Conservation (phyloP, 2,329 filamentous ascomycete species). For the Beauveria caledonica region DNA sequence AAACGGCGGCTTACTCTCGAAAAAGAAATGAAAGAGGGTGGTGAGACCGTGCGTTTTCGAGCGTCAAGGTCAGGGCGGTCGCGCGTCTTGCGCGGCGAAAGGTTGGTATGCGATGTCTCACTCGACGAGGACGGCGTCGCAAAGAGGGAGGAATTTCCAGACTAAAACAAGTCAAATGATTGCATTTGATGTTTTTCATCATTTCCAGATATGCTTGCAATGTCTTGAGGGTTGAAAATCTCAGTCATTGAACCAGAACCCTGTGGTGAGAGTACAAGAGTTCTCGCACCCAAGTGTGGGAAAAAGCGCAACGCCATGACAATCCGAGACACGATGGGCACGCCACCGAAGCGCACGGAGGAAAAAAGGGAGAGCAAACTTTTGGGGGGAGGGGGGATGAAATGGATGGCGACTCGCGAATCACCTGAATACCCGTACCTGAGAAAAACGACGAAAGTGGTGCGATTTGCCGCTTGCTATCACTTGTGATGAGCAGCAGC, state of each 20-base stretch:
- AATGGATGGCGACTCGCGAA: background rate
- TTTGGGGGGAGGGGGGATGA: background rate
- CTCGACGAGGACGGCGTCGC: background rate
- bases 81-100: background rate
- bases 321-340: background rate
- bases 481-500: background rate
- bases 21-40: constrained; percentile 4
- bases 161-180: no score
- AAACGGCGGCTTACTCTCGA: no score
- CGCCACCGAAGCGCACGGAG: background rate
- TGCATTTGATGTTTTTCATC: no score
- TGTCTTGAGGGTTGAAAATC: no score
- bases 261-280: background rate
- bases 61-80: background rate
- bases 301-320: background rate
- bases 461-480: background rate
- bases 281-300: background rate
- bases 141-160: no score
- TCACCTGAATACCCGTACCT: background rate
- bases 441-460: background rate
- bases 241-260: no score
- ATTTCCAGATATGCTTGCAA: no score
- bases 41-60: background rate
- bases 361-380: background rate
- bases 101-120: constrained; percentile 3